Conservation (phyloP, 805 yeast genomes). For the Yamadazyma paraphyllophila region DNA sequence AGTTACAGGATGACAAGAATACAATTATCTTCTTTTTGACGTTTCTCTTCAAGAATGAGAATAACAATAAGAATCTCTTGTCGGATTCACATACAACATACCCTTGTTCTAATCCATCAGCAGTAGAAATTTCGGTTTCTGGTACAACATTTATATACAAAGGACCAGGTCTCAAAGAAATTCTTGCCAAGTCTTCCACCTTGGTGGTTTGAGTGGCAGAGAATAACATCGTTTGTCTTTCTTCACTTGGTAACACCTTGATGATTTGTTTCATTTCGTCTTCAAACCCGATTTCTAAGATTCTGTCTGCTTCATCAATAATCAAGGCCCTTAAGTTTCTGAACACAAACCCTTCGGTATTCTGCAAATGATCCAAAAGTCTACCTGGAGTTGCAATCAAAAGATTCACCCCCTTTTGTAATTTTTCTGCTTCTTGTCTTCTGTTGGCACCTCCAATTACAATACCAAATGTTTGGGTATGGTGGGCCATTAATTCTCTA, state of each 20-base stretch:
- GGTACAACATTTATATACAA: conserved; percentile 89
- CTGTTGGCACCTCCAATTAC: conserved; percentile 99
- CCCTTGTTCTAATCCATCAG: conserved; percentile 96
- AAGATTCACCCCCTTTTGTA: conserved; percentile 89
- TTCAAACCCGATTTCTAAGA: conserved; percentile 95
- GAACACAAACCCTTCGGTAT: conserved; percentile 90
- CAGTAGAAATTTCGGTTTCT: conserved; percentile 82
- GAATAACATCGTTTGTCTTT: conserved; percentile 93
- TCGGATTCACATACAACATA: conserved; percentile 97
- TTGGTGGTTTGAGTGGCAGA: conserved; percentile 99
- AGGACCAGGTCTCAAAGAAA: conserved; percentile 92
- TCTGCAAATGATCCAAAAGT: conserved; percentile 91
- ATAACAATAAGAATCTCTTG: conserved; percentile 82
- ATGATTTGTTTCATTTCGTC: conserved; percentile 98
- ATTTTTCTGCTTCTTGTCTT: conserved; percentile 94
- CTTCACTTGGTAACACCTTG: conserved; percentile 86
- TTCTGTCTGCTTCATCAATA: conserved; percentile 98
- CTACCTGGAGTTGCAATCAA: conserved; percentile 98
- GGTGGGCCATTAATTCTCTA: conserved; percentile 84
- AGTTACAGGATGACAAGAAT: conserved; percentile 92
- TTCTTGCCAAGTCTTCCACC: conserved; percentile 97
- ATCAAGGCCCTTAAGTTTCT: conserved; percentile 91
- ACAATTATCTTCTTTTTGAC: conserved; percentile 91
- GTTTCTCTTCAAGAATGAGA: conserved; percentile 91
- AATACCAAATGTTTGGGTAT: conserved; percentile 91